Base-by-base conservation (phyloP, 495 filamentous ascomycete species). In the Penicillium ochrochloron region DNA sequence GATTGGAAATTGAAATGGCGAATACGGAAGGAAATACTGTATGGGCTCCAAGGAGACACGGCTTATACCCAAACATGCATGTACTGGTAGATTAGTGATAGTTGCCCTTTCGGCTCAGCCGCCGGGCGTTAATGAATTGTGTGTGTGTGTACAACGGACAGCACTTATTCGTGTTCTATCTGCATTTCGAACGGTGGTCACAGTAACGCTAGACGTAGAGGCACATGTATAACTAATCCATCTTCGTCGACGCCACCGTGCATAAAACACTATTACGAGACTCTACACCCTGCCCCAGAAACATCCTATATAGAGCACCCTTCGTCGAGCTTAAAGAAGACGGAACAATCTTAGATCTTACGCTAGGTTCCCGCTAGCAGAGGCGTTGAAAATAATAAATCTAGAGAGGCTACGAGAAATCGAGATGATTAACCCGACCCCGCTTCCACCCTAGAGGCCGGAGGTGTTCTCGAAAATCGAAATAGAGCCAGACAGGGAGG, bases 401-500 rank as follows among this genome's bases (percentile, higher is more conserved):
- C 29, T 63, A 3, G 44, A 55, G 6, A 59, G 62, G 17, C 54
- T 67, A 12, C 17, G 33, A 1, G 59, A 19, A 56, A 42, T 72
- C 2, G 65, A 74, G 35, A 74, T 44, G 51, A 74, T 72, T 21
- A 61, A 70, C 57, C 62, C 60, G 61, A 44, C 39, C 12, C 69
- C 69, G 31, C 60, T 63, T 50, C 54, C 66, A 23, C 66, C 62
- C 15, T 71, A 60, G 71, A 61, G 66, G 27, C 29, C 19, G 6
- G 37, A 68, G 25, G 48, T 55, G 19, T 74, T 74, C 50, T 27
- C 60, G 31, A 58, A 70, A 46, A 74, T 74, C 21, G 63, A 64
- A 25, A 51, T 74, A 19, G 66, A 64, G 44, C 44, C 27, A 15
- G 65, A 71, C 61, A 53, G 64, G 44, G 66, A 74, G 42, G 60